A percentile compares a stretch with the other conserved stretches of the same genome.
Evolutionary conservation across 1,284 basidiomycete species (phyloP).

Genomic region (Heterobasidion occidentale): DNA sequence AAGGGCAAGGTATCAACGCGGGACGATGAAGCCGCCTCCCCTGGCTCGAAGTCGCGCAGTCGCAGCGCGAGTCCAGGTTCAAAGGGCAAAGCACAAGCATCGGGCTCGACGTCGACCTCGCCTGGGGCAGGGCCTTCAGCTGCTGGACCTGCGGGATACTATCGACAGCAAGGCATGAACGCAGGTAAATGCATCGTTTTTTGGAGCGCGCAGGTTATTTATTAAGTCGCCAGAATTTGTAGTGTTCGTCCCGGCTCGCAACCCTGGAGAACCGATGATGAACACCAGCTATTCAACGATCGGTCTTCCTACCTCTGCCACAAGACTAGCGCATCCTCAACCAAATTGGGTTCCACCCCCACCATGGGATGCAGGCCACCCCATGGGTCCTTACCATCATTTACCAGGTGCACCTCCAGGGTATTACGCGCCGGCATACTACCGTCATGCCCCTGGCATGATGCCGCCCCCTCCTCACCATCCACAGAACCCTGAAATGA

Average conservation of each 20-base stretch:
- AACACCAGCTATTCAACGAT: slow-evolving; percentile 28
- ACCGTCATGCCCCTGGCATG: slow-evolving; percentile 21
- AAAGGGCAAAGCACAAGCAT: slow-evolving; percentile 18
- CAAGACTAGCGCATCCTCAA: slow-evolving; percentile 35
- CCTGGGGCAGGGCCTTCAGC: slow-evolving; percentile 20
- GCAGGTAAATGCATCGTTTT: slow-evolving; percentile 20
- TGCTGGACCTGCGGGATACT: slow-evolving; percentile 44
- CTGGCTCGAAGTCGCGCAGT: slow-evolving; percentile 39
- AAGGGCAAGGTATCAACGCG: slow-evolving; percentile 20
- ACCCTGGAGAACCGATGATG: slow-evolving; percentile 19
- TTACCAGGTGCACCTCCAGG: slow-evolving; percentile 16
- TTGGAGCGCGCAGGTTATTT: slow-evolving; percentile 14
- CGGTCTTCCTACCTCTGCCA: slow-evolving; percentile 43
- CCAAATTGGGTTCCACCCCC: slow-evolving; percentile 19
- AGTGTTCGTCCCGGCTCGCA: slow-evolving; percentile 14
- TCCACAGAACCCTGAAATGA: slow-evolving; percentile 12
- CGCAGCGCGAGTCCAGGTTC: slow-evolving; percentile 41
- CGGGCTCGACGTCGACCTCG: slow-evolving; percentile 17
- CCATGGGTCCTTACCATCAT: slow-evolving; percentile 12
- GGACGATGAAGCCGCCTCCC: slow-evolving; percentile 28
- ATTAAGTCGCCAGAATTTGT: slow-evolving; percentile 7
- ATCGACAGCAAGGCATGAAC: slow-evolving; percentile 49
- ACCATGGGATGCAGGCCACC: slow-evolving; percentile 23
- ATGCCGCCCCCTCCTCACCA: slow-evolving; percentile 7
- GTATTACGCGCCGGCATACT: slow-evolving; percentile 28